These are phyloP conservation scores for Rubus parviflorus DNA, from an alignment of 306 rosid species.

Conservation along the genomic window DNA sequence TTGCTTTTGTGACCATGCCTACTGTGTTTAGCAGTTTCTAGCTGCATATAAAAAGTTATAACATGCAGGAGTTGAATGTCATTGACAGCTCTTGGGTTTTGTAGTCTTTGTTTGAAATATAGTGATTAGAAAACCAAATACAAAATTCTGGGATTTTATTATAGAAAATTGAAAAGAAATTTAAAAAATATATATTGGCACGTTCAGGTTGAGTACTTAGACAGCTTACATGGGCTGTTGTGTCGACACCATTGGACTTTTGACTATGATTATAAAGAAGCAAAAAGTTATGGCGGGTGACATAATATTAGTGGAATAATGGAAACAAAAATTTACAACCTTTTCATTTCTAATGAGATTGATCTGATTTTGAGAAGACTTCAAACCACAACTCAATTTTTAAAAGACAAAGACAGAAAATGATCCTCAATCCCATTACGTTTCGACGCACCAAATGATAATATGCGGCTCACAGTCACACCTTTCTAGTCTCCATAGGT, in stretches of 20 bases:
- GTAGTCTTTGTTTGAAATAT: background rate
- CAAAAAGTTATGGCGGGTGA: background rate
- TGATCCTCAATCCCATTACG: background rate
- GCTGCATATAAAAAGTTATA: background rate
- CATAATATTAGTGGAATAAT: background rate
- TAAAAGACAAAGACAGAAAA: background rate
- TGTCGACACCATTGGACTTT: background rate
- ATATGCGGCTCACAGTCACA: background rate
- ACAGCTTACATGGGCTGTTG: background rate
- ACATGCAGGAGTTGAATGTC: background rate
- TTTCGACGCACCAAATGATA: background rate
- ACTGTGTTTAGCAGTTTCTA: background rate
- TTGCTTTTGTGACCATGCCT: background rate
- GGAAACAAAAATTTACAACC: background rate
- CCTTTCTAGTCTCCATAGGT: background rate
- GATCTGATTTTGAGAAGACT: background rate
- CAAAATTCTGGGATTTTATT: background rate
- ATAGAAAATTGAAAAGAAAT: background rate
- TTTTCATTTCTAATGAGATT: background rate
- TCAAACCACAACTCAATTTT: background rate
- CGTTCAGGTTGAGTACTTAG: background rate
- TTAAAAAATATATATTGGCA: too few species aligned
- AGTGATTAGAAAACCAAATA: background rate
- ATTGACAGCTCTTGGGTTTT: background rate
- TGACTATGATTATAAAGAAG: background rate